These are phyloP conservation scores for Tetratostichococcus sp. DNA, from an alignment of 139 green algal genomes.

Conservation along the genomic window DNA sequence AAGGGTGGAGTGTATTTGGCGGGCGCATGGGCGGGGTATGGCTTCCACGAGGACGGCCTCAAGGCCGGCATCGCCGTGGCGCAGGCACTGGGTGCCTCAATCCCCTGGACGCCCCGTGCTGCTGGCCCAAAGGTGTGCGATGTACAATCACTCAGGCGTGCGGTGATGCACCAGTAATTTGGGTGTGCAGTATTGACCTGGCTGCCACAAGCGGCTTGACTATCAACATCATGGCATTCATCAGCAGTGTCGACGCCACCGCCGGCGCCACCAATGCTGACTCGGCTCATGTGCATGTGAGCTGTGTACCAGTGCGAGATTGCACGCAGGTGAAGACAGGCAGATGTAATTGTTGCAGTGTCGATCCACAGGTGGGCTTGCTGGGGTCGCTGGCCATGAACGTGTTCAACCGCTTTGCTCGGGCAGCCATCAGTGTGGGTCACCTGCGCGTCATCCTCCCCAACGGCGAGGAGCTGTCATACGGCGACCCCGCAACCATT, in stretches of 20 bases:
- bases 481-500: slow-evolving; percentile 32
- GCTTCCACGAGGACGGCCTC: slow-evolving; percentile 97
- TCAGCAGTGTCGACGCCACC: too few species aligned
- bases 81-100: slow-evolving; percentile 25
- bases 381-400: slow-evolving; percentile 24
- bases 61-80: slow-evolving; percentile 59
- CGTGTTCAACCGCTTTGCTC: slow-evolving; percentile 59
- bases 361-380: neutral
- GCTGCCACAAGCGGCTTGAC: too few species aligned
- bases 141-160: neutral
- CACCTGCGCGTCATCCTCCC: slow-evolving; percentile 79
- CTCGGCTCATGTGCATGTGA: too few species aligned
- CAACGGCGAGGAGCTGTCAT: slow-evolving; percentile 68
- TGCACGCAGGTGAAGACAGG: too few species aligned
- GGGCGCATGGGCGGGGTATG: slow-evolving; percentile 86
- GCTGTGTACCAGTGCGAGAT: too few species aligned
- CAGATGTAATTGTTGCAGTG: too few species aligned
- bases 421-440: slow-evolving; percentile 46
- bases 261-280: too few species aligned
- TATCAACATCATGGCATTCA: too few species aligned
- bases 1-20: slow-evolving; percentile 49
- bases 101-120: slow-evolving; percentile 53
- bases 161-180: neutral
- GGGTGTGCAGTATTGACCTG: too few species aligned
- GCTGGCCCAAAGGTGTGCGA: slow-evolving; percentile 60